Percentiles rank a stretch among this genome's conserved stretches.
Conservation (phyloP, 2,329 filamentous ascomycete species). For the Xylaria sp. region DNA sequence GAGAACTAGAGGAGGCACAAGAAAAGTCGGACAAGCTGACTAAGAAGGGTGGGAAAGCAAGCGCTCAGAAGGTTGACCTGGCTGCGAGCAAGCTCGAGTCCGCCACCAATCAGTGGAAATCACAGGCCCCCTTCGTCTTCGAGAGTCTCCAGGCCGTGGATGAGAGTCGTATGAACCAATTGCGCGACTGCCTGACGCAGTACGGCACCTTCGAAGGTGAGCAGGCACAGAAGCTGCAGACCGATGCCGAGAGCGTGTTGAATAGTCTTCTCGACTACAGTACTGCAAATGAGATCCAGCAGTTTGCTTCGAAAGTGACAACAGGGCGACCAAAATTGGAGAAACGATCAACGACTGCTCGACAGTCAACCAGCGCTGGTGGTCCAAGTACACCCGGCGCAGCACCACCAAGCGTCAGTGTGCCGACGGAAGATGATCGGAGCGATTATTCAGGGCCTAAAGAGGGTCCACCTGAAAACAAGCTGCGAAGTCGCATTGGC, state of each 20-base stretch:
- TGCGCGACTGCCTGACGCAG: constrained; percentile 91
- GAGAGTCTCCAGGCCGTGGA: constrained; percentile 92
- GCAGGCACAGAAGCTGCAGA: constrained; percentile 79
- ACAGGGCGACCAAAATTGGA: constrained; percentile 59
- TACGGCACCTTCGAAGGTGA: constrained; percentile 94
- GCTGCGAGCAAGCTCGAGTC: constrained; percentile 79
- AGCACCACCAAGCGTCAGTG: constrained; percentile 47
- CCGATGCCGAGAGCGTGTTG: constrained; percentile 81
- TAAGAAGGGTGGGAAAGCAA: constrained; percentile 81
- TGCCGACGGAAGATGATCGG: constrained; percentile 52
- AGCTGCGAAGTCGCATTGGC: constrained; percentile 71
- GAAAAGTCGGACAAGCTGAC: constrained; percentile 86
- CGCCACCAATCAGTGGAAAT: constrained; percentile 89
- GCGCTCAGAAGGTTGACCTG: constrained; percentile 79
- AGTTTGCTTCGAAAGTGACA: constrained; percentile 65
- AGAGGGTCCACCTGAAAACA: constrained; percentile 63
- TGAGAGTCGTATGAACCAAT: constrained; percentile 86
- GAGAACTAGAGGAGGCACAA: constrained; percentile 84
- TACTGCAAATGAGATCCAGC: constrained; percentile 86
- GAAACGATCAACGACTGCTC: constrained; percentile 55
- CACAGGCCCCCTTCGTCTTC: constrained; percentile 93
- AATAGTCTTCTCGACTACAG: constrained; percentile 87
- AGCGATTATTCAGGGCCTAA: constrained; percentile 60
- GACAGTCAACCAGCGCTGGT: constrained; percentile 56
- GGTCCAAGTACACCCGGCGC: constrained; percentile 44